Percentiles rank a stretch among this genome's conserved stretches.
phyloP scores from a whole-genome alignment of 2,329 filamentous ascomycete species.

The Alternaria longipes region DNA sequence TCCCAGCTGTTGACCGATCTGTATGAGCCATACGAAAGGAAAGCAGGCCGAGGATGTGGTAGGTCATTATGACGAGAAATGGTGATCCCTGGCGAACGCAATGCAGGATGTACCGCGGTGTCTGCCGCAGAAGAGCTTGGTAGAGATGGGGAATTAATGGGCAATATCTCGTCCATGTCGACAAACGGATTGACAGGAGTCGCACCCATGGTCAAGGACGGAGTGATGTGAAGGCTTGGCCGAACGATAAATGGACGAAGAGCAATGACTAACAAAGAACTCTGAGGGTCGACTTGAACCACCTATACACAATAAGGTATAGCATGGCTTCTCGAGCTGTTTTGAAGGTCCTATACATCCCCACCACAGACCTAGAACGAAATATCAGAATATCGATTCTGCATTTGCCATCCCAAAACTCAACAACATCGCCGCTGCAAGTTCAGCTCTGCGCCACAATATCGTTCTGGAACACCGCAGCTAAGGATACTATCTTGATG shows the following conservation, averaged over 20 bases:
- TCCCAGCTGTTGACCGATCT: conserved; percentile 2
- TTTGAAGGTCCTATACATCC: background rate
- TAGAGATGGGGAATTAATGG: background rate
- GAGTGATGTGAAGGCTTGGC: background rate
- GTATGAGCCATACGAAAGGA: background rate
- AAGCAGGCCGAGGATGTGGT: background rate
- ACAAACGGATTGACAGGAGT: background rate
- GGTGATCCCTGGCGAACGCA: background rate
- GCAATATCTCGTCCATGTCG: background rate
- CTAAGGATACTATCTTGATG: background rate
- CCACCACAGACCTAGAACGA: background rate
- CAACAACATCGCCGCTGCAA: background rate
- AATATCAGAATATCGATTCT: conserved; percentile 1
- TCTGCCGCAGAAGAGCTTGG: background rate
- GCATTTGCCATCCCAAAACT: background rate
- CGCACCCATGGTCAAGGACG: background rate
- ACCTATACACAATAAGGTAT: background rate
- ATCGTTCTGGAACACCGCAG: background rate
- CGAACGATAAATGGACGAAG: background rate
- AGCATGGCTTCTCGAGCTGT: background rate
- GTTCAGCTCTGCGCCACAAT: conserved; percentile 8
- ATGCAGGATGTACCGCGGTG: background rate
- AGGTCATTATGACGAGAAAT: background rate
- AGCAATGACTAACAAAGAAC: background rate
- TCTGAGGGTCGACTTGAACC: background rate